Evolutionary conservation across 2,329 filamentous ascomycete species (phyloP), one percentile per base, ranked within the genome.

Genomic region (Colletotrichum salicis): DNA sequence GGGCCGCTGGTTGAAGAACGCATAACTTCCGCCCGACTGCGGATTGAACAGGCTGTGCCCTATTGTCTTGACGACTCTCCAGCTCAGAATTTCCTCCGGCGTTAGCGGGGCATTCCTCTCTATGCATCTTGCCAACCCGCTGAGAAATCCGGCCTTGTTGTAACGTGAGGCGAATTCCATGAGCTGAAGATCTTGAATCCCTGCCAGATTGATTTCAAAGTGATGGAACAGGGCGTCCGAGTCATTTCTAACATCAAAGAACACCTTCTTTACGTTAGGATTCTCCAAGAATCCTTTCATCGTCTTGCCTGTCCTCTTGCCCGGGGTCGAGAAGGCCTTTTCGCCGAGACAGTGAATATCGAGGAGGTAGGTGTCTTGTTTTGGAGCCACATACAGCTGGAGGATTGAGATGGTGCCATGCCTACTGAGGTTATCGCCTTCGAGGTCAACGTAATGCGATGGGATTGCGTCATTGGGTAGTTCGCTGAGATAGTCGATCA

Each of bases 191-290:
- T 91, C 88, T 3, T 84, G 72, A 11, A 90, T 76, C 0, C 86
- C 84, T 0, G 74, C 70, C 0, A 91, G 74, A 0, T 67, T 29
- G 71, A 91, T 80, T 0, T 75, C 52, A 72, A 79, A 89, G 41
- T 83, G 85, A 56, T 55, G 76, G 75, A 81, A 88, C 0, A 91
- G 77, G 0, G 88, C 88, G 74, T 90, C 86, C 0, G 89, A 88
- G 74, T 90, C 87, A 73, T 87, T 88, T 2, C 88, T 86, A 19
- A 91, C 81, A 71, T 91, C 89, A 74, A 90, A 91, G 71, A 91
- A 83, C 35, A 86, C 84, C 73, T 91, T 90, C 0, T 79, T 77
- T 19, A 86, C 84, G 0, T 58, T 10, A 0, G 72, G 7, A 0
- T 80, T 82, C 76, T 90, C 84, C 1, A 90, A 76, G 11, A 90